A percentile compares a stretch with the other conserved stretches of the same genome.
phyloP scores from a whole-genome alignment of 2,329 filamentous ascomycete genomes.

The Triangularia verruculosa region DNA sequence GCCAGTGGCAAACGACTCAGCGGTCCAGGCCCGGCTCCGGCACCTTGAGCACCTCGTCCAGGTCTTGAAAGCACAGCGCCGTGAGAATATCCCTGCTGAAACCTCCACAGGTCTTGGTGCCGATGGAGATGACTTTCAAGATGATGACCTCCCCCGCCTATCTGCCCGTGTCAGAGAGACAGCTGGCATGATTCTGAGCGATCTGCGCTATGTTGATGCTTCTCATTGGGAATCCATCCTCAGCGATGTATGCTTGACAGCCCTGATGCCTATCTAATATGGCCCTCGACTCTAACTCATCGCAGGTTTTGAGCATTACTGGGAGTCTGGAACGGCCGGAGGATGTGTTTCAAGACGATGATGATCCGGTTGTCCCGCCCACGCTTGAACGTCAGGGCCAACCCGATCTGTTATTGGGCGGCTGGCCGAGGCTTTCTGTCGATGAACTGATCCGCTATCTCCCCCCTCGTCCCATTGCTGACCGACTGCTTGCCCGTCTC shows the following conservation, averaged over 20 bases:
- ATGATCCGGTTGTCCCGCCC: background rate
- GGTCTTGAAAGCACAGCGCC: constrained; percentile 26
- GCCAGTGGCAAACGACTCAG: constrained; percentile 12
- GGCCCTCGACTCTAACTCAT: background rate
- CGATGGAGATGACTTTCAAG: background rate
- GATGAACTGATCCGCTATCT: constrained; percentile 24
- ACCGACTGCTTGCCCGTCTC: constrained; percentile 31
- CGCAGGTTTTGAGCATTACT: constrained; percentile 26
- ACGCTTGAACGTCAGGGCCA: constrained; percentile 11
- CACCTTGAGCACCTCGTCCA: constrained; percentile 31
- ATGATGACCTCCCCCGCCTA: constrained; percentile 10
- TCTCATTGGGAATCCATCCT: constrained; percentile 35
- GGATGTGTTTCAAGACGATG: constrained; percentile 22
- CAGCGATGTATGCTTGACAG: constrained; percentile 28
- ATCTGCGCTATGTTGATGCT: constrained; percentile 31
- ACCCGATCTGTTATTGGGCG: constrained; percentile 28
- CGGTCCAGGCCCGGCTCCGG: constrained; percentile 27
- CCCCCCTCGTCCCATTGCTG: constrained; percentile 27
- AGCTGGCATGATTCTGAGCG: constrained; percentile 25
- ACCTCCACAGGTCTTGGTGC: background rate
- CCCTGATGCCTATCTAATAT: too few species aligned
- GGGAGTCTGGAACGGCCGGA: constrained; percentile 26
- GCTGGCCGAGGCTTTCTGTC: constrained; percentile 24
- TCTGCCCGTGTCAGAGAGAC: constrained; percentile 12
- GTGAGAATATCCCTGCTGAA: background rate